Conservation (phyloP, 345 rosid species). For the Populus alba region DNA sequence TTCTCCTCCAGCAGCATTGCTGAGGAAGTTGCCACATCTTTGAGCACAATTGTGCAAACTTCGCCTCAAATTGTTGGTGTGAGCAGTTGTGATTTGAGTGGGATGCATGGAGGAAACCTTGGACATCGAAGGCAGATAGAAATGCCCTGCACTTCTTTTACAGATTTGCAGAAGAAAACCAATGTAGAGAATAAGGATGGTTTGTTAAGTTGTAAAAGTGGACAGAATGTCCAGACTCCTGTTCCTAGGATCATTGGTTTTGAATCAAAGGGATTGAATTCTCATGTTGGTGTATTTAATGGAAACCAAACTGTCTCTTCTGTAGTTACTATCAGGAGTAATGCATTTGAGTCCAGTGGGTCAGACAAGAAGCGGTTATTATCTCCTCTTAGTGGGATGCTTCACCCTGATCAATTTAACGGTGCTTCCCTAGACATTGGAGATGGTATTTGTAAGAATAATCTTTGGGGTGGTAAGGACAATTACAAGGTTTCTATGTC, state of each 20-base stretch:
- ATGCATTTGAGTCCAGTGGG: slow-evolving; percentile 10
- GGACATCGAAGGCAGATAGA: slow-evolving; percentile 30
- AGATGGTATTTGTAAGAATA: background rate
- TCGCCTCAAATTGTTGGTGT: slow-evolving; percentile 5
- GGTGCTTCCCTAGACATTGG: slow-evolving; percentile 13
- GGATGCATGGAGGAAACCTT: slow-evolving; percentile 25
- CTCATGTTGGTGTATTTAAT: slow-evolving; percentile 8
- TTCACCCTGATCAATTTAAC: slow-evolving; percentile 17
- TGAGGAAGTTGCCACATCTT: slow-evolving; percentile 21
- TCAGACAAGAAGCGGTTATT: slow-evolving; percentile 19
- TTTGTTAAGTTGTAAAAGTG: slow-evolving; percentile 8
- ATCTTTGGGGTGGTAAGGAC: background rate
- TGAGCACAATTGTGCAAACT: slow-evolving; percentile 15
- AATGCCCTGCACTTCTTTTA: slow-evolving; percentile 15
- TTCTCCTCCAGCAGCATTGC: slow-evolving; percentile 23
- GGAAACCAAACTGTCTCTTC: slow-evolving; percentile 11
- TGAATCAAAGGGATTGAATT: slow-evolving; percentile 16
- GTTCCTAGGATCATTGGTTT: slow-evolving; percentile 24
- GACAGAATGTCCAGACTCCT: slow-evolving; percentile 16
- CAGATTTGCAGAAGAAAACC: slow-evolving; percentile 14
- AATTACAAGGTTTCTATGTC: slow-evolving; percentile 1
- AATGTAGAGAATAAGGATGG: slow-evolving; percentile 9
- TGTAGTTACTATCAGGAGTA: background rate
- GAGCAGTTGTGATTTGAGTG: slow-evolving; percentile 26
- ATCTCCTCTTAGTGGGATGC: slow-evolving; percentile 21